Evolutionary conservation across 306 rosid genomes (phyloP).

Genomic region (Prinsepia uniflora): DNA sequence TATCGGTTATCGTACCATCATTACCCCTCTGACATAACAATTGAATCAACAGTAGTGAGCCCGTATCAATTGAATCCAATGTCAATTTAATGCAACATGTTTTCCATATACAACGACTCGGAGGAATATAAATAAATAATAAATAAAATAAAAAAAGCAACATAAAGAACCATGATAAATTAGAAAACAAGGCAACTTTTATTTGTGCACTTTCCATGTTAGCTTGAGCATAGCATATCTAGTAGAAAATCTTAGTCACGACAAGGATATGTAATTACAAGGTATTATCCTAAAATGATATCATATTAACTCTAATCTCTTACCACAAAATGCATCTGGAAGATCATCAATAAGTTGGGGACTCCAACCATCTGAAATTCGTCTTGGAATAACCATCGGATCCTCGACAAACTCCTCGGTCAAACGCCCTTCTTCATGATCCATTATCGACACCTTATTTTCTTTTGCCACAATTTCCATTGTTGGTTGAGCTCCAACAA

Average conservation of each 20-base stretch:
- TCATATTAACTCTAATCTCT: background rate
- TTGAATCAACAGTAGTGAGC: too few species aligned
- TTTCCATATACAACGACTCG: background rate
- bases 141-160: background rate
- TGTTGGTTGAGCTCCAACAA: conserved; percentile 69
- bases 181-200: background rate
- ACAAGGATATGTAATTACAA: background rate
- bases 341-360: conserved; percentile 52
- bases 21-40: too few species aligned
- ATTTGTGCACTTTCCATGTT: background rate
- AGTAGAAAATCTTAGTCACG: background rate
- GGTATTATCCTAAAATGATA: background rate
- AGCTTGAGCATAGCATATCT: background rate
- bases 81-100: background rate
- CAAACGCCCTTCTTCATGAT: conserved; percentile 49
- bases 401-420: conserved; percentile 59
- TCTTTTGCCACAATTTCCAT: conserved; percentile 82
- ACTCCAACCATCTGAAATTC: conserved; percentile 62
- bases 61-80: too few species aligned
- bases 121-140: background rate
- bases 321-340: conserved; percentile 87
- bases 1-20: too few species aligned
- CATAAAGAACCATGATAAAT: background rate
- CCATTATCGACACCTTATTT: conserved; percentile 57
- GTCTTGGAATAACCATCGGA: conserved; percentile 56